Percentiles rank a stretch among this genome's conserved stretches.
phyloP scores from a whole-genome alignment of 176 grass and related monocot species.

The Sorghum bicolor region Sorghum_bicolor_NCBIv3 NC_012875.2:471001-471500 shows the following conservation, averaged over 20 bases:
- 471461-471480: slow-evolving; percentile 13
- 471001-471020: background rate
- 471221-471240: no score
- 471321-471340: no score
- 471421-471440: background rate
- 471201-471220: no score
- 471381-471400: background rate
- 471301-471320: no score
- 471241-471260: no score
- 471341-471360: background rate
- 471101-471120: no score
- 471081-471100: background rate
- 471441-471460: background rate
- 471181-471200: no score
- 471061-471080: background rate
- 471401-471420: background rate
- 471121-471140: no score
- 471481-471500: background rate
- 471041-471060: background rate
- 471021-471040: background rate
- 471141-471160: no score
- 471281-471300: no score
- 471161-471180: no score
- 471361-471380: background rate
- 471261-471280: no score